These are phyloP conservation scores for Suillus discolor DNA, from an alignment of 768 basidiomycete genomes.

Conservation along the genomic window DNA sequence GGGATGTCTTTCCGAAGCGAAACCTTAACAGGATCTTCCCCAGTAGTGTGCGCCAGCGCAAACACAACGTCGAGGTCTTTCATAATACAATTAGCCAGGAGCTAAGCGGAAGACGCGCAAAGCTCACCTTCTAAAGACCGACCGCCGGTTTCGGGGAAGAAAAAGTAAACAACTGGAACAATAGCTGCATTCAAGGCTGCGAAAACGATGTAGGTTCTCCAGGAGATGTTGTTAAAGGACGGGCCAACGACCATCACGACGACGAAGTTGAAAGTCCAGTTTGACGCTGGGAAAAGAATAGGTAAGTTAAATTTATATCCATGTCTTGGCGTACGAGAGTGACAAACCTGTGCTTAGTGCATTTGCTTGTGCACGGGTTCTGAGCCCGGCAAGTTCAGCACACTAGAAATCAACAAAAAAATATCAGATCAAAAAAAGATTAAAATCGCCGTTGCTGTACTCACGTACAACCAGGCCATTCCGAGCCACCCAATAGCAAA, in stretches of 20 bases:
- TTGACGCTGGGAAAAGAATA: slow-evolving; percentile 10
- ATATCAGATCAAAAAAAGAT: neutral
- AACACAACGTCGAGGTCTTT: slow-evolving; percentile 38
- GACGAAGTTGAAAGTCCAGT: slow-evolving; percentile 19
- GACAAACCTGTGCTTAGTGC: slow-evolving; percentile 28
- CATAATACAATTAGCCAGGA: neutral
- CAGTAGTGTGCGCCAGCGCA: slow-evolving; percentile 35
- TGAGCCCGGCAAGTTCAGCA: slow-evolving; percentile 32
- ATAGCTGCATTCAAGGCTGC: slow-evolving; percentile 11
- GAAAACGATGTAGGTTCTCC: slow-evolving; percentile 15
- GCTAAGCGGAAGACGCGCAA: neutral
- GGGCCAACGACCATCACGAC: slow-evolving; percentile 17
- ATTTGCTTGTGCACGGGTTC: slow-evolving; percentile 32
- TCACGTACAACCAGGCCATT: slow-evolving; percentile 36
- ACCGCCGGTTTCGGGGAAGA: slow-evolving; percentile 15
- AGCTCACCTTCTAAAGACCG: slow-evolving; percentile 14
- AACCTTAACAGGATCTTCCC: slow-evolving; percentile 35
- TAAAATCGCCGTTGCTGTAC: neutral
- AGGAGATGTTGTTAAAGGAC: slow-evolving; percentile 15
- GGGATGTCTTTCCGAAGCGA: slow-evolving; percentile 37
- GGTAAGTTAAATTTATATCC: neutral
- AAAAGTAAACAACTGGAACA: slow-evolving; percentile 13
- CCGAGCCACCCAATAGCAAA: slow-evolving; percentile 42
- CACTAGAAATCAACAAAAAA: slow-evolving; percentile 16
- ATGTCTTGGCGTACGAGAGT: neutral